phyloP scores from a whole-genome alignment of 768 basidiomycete genomes.

The Phylloporus sp. region DNA sequence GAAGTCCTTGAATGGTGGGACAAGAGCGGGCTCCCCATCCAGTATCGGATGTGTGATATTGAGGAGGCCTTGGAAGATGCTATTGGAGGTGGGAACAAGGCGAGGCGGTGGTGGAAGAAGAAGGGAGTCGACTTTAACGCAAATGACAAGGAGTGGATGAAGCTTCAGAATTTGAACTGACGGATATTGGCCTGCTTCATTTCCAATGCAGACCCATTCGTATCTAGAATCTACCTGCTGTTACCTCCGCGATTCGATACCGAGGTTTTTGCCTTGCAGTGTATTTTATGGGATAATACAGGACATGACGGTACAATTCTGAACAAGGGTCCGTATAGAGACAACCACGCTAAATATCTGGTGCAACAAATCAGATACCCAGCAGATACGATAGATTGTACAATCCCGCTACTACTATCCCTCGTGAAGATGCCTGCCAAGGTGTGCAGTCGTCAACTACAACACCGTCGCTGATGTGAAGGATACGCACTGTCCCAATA shows the following conservation, averaged over 20 bases:
- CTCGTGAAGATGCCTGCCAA: conserved; percentile 30
- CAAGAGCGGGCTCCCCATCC: conserved; percentile 67
- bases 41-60: conserved; percentile 87
- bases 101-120: conserved; percentile 73
- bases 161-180: conserved; percentile 69
- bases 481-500: conserved; percentile 61
- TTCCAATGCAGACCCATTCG: background rate
- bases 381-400: conserved; percentile 6
- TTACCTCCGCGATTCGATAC: conserved; percentile 5
- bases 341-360: background rate
- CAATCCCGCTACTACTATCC: conserved; percentile 8
- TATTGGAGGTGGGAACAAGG: conserved; percentile 71
- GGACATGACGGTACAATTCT: conserved; percentile 5
- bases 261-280: conserved; percentile 3
- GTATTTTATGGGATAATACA: conserved; percentile 11
- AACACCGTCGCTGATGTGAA: background rate
- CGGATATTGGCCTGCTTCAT: background rate
- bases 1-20: conserved; percentile 90
- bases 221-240: background rate
- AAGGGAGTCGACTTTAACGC: conserved; percentile 83
- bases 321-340: background rate
- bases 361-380: background rate
- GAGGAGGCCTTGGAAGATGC: conserved; percentile 89
- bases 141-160: conserved; percentile 86
- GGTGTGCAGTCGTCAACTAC: conserved; percentile 1